Percentiles rank a stretch among this genome's conserved stretches.
Evolutionary conservation across 306 rosid genomes (phyloP).

Genomic region (Bauhinia variegata): DNA sequence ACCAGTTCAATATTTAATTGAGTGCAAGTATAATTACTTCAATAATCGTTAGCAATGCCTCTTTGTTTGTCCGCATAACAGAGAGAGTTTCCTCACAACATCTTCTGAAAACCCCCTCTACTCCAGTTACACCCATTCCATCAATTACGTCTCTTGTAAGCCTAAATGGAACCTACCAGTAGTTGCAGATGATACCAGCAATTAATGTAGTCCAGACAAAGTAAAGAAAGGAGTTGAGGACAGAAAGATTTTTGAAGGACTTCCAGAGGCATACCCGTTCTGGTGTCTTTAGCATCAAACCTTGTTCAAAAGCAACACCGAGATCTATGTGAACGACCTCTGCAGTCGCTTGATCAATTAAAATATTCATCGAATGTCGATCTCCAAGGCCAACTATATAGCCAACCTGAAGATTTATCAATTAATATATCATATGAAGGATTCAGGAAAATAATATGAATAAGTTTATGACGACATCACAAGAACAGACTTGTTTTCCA

Average conservation of each 20-base stretch:
- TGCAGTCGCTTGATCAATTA: conserved; percentile 89
- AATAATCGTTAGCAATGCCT: conserved; percentile 83
- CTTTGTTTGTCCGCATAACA: conserved; percentile 93
- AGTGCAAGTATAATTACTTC: conserved; percentile 56
- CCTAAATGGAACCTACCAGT: conserved; percentile 82
- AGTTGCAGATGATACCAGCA: conserved; percentile 27
- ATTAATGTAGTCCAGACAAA: conserved; percentile 16
- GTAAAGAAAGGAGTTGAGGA: conserved; percentile 10
- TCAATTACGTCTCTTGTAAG: conserved; percentile 91
- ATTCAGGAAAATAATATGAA: conserved; percentile 9
- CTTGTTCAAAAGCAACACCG: conserved; percentile 98
- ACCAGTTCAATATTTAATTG: neutral
- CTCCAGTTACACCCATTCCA: conserved; percentile 95
- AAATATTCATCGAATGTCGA: conserved; percentile 88
- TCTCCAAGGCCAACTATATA: conserved; percentile 95
- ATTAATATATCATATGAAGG: conserved; percentile 17
- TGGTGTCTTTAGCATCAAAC: conserved; percentile 97
- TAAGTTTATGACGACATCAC: conserved; percentile 10
- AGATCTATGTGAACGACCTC: conserved; percentile 98
- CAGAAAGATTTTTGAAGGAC: conserved; percentile 7
- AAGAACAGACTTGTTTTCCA: conserved; percentile 14
- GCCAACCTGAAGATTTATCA: conserved; percentile 66
- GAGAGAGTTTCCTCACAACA: conserved; percentile 97
- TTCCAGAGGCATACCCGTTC: conserved; percentile 67
- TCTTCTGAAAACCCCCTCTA: conserved; percentile 95